Evolutionary conservation across 768 basidiomycete species (phyloP), one percentile per base, ranked within the genome.

Genomic region (Bullera alba): DNA sequence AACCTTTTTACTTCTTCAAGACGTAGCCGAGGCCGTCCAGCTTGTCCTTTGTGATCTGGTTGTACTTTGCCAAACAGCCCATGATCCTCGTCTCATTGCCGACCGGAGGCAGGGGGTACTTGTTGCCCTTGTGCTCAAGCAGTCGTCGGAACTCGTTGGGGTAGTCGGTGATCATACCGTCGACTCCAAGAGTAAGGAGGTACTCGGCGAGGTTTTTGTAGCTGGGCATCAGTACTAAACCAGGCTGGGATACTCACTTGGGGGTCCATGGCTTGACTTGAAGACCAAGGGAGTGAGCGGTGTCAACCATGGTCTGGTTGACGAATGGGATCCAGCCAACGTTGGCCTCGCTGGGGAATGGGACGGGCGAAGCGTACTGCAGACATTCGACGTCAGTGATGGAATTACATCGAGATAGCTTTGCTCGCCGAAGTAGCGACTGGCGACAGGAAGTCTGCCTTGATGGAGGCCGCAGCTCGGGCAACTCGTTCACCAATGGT

Each of bases 111-210:
- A 83, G 51, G 4, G 41, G 77, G 0, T 71, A 61, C n/a, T n/a
- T n/a, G n/a, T n/a, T n/a, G 5, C 80, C 79, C 32, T 76, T 76
- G 53, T 81, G 78, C 53, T 80, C 75, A 6, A 79, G 76, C 66
- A 80, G 77, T 43, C 81, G 73, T 32, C 83, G 79, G 41, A 86
- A 71, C 21, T 78, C 72, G 37, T 75, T 71, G 3, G 86, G 84
- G 65, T 81, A 85, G 64, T 88, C 86, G 4, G 85, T 81, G 60
- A 88, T 87, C 49, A 88, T 79, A 0, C 85, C 86, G 66, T 87
- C 86, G 0, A 81, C 81, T 2, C 80, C 79, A 75, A 77, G 79
- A 15, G 76, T 76, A 28, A 82, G 48, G 35, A 87, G 64, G 55
- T 81, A 76, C n/a, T 84, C 80, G 2, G 79, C 78, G 30, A 81